These are phyloP conservation scores for Flagelloscypha sp. DNA, from an alignment of 768 basidiomycete species.

Conservation along the genomic window DNA sequence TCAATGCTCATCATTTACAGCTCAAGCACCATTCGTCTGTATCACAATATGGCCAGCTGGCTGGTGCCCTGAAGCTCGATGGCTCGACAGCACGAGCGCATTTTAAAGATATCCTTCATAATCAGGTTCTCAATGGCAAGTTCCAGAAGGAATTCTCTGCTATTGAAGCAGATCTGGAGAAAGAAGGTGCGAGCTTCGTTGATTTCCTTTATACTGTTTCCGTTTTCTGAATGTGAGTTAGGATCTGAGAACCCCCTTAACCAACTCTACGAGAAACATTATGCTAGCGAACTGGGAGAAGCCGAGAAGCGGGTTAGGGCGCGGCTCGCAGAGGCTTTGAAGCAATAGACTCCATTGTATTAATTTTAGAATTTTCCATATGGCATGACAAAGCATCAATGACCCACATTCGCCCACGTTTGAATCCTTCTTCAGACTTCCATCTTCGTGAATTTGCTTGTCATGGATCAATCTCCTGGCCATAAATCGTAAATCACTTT, in stretches of 20 bases:
- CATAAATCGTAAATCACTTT: conserved; percentile 47
- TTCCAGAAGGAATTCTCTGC: conserved; percentile 47
- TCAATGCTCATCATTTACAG: conserved; percentile 19
- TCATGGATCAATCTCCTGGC: conserved; percentile 52
- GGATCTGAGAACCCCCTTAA: conserved; percentile 47
- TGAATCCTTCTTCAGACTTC: conserved; percentile 4
- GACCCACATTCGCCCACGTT: conserved; percentile 3
- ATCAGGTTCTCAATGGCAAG: conserved; percentile 53
- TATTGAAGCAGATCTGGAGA: conserved; percentile 49
- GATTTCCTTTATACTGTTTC: too few relatives aligned
- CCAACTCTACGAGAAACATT: conserved; percentile 40
- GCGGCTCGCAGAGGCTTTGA: conserved; percentile 35
- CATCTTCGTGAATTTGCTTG: conserved; percentile 14
- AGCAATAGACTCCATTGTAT: conserved; percentile 5
- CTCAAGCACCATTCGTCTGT: conserved; percentile 54
- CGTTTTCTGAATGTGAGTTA: too few relatives aligned
- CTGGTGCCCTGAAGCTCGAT: conserved; percentile 47
- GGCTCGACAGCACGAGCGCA: conserved; percentile 40
- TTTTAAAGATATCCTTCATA: conserved; percentile 51
- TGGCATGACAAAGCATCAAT: neutral
- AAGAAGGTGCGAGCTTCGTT: conserved; percentile 29
- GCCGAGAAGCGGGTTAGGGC: conserved; percentile 53
- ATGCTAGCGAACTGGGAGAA: conserved; percentile 44
- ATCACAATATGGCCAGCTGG: conserved; percentile 57
- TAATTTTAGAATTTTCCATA: conserved; percentile 1